Percentiles rank a stretch among this genome's conserved stretches.
These are phyloP conservation scores for Colletotrichum sojae DNA, from an alignment of 2,329 filamentous ascomycete species.

Conservation along the genomic window DNA sequence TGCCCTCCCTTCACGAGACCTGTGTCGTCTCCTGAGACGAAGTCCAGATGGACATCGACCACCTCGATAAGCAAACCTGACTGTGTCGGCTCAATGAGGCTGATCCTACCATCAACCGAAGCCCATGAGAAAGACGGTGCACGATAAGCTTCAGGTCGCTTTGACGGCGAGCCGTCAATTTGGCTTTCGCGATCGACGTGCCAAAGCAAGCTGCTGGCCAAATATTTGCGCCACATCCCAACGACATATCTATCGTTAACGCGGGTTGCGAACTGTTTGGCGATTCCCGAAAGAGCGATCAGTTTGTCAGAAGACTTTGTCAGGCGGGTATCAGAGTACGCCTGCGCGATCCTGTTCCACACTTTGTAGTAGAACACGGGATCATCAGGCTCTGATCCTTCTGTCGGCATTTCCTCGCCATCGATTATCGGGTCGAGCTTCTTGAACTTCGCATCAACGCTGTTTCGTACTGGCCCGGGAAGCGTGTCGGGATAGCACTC, in stretches of 20 bases:
- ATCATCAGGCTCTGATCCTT: neutral
- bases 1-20: slow-evolving; percentile 16
- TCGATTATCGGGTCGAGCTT: neutral
- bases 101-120: neutral
- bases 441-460: slow-evolving; percentile 9
- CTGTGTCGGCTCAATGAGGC: rapidly evolving
- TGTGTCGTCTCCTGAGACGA: neutral
- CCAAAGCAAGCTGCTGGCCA: slow-evolving; percentile 15
- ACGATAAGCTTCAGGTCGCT: neutral
- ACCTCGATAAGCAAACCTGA: slow-evolving; percentile 6
- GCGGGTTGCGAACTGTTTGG: neutral
- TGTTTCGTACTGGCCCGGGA: neutral
- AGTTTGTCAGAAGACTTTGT: slow-evolving; percentile 6
- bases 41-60: neutral
- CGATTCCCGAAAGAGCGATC: slow-evolving; percentile 16
- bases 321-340: neutral
- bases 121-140: slow-evolving; percentile 22
- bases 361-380: neutral
- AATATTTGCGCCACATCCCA: slow-evolving; percentile 5
- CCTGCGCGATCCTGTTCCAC: neutral
- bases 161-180: slow-evolving; percentile 14
- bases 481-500: slow-evolving; percentile 21
- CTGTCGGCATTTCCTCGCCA: neutral
- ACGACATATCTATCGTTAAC: neutral
- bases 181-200: neutral